These are phyloP conservation scores for Chlamydomonas applanata DNA, from an alignment of 139 green algal species.

Conservation along the genomic window DNA sequence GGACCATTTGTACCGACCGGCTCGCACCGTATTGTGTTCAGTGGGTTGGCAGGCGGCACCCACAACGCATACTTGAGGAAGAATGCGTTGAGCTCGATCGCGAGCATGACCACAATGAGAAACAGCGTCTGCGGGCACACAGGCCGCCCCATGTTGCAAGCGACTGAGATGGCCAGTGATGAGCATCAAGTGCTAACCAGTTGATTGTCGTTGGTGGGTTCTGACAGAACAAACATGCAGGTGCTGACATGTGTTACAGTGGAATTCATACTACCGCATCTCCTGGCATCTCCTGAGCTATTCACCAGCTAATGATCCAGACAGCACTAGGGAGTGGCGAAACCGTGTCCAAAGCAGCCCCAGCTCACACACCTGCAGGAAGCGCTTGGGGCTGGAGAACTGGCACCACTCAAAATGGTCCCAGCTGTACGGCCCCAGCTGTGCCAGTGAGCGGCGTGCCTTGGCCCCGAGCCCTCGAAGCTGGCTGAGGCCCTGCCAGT, in stretches of 20 bases:
- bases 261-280: no score
- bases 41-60: constrained; percentile 79
- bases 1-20: not conserved
- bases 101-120: constrained; percentile 44
- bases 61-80: constrained; percentile 94
- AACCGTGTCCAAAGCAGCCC: no score
- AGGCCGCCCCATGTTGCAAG: no score
- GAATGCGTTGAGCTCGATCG: constrained; percentile 86
- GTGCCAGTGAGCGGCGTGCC: constrained; percentile 39
- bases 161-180: no score
- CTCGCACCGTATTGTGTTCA: constrained; percentile 66
- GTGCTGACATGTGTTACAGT: no score
- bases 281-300: no score
- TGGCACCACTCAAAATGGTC: constrained; percentile 65
- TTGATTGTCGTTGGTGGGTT: no score
- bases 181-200: no score
- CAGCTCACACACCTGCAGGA: constrained; percentile 36
- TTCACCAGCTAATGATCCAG: no score
- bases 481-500: constrained; percentile 67
- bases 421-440: constrained; percentile 81
- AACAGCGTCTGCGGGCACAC: constrained; percentile 27
- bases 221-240: no score
- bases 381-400: constrained; percentile 57
- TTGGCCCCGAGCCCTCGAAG: constrained; percentile 60
- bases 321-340: no score